Evolutionary conservation across 164 flowering plant genomes (phyloP), one percentile per base, ranked within the genome.

Genomic region (Brasenia schreberi): DNA sequence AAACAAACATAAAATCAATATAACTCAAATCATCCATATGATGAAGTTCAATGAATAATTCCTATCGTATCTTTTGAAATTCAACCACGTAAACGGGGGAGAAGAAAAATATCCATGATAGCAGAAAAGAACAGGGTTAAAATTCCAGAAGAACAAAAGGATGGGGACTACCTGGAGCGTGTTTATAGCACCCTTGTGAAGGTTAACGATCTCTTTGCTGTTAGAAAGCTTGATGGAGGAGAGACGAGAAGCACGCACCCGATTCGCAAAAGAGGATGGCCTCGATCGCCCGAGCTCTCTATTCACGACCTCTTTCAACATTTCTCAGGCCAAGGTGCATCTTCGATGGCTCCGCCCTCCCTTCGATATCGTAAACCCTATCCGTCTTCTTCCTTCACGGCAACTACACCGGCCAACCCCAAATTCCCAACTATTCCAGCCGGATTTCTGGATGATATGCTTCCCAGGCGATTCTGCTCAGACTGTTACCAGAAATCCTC

Each of bases 281-380:
- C 78, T 77, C 66, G 84, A 64, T 72, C 72, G 73, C 56, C 98
- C 98, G 74, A 78, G 63, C 84, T 94, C 90, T 84, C 97, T 83
- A 71, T 84, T 81, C 75, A 83, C 72, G 74, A 89, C 83, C 76
- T 80, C 80, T 85, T 81, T 86, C 96, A 90, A 93, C 97, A 92
- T 90, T 75, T 65, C 82, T 81, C 73, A 61, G 33, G 33, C 33
- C 63, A 61, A 23, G 19, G 65, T 73, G 92, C 96, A 87, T 87
- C 87, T 84, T 86, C 79, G 73, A 56, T 79, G 71, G 64, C 56
- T 49, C 56, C 56, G 12, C 56, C 16, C 56, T 49, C 56, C 56
- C 56, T 49, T 49, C 56, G 56, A 53, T 49, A 49, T 49, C 56
- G 16, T 3, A 49, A 49, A 49, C 56, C 16, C 56, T 49, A 49